phyloP scores from a whole-genome alignment of 768 basidiomycete species.

The Tricholoma hemisulphureum region DNA sequence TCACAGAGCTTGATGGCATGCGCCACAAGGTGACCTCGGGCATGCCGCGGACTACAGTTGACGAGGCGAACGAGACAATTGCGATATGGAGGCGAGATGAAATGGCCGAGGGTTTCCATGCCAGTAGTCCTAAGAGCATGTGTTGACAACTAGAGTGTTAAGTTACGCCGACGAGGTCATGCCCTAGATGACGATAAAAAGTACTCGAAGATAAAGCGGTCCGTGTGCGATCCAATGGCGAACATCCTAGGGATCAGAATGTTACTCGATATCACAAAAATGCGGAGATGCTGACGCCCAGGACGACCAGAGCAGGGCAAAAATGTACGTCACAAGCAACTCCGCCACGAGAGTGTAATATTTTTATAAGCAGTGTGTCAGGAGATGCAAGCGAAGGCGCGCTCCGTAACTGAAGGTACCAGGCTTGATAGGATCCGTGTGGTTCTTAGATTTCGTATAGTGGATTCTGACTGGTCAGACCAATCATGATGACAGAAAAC shows the following conservation, averaged over 20 bases:
- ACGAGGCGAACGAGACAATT: conserved; percentile 65
- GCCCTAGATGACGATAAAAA: conserved; percentile 50
- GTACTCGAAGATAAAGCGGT: conserved; percentile 43
- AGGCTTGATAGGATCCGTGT: conserved; percentile 53
- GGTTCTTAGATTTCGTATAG: conserved; percentile 59
- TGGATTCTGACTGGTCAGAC: conserved; percentile 59
- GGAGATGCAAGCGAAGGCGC: neutral
- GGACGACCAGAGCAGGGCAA: conserved; percentile 51
- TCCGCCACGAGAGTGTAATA: conserved; percentile 55
- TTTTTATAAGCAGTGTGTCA: no score
- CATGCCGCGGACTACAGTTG: no score
- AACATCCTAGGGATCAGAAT: conserved; percentile 40
- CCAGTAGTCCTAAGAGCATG: conserved; percentile 34
- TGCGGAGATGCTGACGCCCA: conserved; percentile 47
- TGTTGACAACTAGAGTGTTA: neutral
- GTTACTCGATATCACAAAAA: conserved; percentile 1
- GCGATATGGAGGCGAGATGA: conserved; percentile 61
- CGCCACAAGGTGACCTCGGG: no score
- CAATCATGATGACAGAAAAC: conserved; percentile 55
- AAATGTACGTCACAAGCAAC: conserved; percentile 49
- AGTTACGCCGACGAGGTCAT: conserved; percentile 62
- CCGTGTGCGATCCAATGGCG: conserved; percentile 22
- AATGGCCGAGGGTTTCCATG: conserved; percentile 53
- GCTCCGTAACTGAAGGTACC: conserved; percentile 44
- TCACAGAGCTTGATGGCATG: no score